phyloP scores from a whole-genome alignment of 345 rosid species.

The Lumnitzera racemosa region DNA sequence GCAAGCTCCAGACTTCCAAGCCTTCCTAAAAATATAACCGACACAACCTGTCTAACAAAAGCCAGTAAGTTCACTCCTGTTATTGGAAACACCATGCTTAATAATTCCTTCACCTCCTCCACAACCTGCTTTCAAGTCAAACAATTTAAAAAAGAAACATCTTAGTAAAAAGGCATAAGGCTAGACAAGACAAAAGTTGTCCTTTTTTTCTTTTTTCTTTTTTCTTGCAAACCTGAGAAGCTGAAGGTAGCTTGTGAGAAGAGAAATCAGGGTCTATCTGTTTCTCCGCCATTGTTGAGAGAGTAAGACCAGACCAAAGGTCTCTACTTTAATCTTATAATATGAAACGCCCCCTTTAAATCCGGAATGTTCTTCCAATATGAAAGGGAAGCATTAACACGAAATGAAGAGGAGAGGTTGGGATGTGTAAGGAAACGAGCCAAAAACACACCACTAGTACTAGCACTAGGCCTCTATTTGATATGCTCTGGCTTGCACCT shows the following conservation, averaged over 20 bases:
- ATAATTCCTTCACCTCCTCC: slow-evolving; percentile 79
- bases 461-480: no score
- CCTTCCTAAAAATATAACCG: slow-evolving; percentile 82
- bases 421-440: no score
- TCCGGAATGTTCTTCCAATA: no score
- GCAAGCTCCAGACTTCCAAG: slow-evolving; percentile 93
- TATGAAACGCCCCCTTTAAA: no score
- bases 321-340: background rate
- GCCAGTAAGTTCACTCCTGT: slow-evolving; percentile 84
- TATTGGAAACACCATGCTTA: slow-evolving; percentile 86
- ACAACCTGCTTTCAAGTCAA: slow-evolving; percentile 29
- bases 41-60: slow-evolving; percentile 67
- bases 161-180: background rate
- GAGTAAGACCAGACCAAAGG: background rate
- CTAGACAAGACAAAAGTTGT: background rate
- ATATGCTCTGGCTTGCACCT: no score
- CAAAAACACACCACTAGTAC: no score
- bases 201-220: background rate
- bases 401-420: background rate
- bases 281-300: slow-evolving; percentile 42
- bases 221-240: slow-evolving; percentile 32
- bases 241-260: slow-evolving; percentile 40
- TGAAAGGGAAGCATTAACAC: no score
- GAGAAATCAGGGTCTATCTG: slow-evolving; percentile 39
- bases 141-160: background rate